A percentile compares a stretch with the other conserved stretches of the same genome.
phyloP scores from a whole-genome alignment of 345 rosid genomes.

The Bruguiera parviflora region DNA sequence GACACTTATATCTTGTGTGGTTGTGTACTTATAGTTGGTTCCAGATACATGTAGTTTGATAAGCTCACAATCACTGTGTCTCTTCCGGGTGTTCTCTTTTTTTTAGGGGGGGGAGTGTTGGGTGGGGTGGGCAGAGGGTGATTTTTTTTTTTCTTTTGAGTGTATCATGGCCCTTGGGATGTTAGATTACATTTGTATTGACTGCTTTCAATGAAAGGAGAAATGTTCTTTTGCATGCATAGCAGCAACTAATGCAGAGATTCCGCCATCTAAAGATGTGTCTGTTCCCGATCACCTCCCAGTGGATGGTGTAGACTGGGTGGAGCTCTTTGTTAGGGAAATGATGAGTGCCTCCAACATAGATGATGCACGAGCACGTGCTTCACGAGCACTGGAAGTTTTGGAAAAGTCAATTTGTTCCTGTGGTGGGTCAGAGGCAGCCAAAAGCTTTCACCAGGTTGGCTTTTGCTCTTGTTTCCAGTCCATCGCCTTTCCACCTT shows the following conservation, averaged over 20 bases:
- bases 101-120: accelerated
- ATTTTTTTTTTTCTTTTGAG: too few relatives aligned
- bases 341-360: slow-evolving; percentile 67
- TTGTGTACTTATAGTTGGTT: too few relatives aligned
- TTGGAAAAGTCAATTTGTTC: slow-evolving; percentile 71
- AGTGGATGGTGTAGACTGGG: slow-evolving; percentile 72
- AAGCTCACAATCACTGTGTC: too few relatives aligned
- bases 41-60: too few relatives aligned
- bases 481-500: neutral
- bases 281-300: slow-evolving; percentile 31
- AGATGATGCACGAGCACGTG: slow-evolving; percentile 79
- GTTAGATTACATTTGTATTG: neutral
- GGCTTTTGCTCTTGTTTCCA: neutral
- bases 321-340: slow-evolving; percentile 73
- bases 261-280: slow-evolving; percentile 28
- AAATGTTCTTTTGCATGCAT: slow-evolving; percentile 21
- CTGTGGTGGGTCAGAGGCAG: slow-evolving; percentile 52
- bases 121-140: too few relatives aligned
- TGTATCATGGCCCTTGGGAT: neutral
- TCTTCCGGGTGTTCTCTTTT: too few relatives aligned
- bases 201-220: slow-evolving; percentile 9
- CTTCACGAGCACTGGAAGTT: slow-evolving; percentile 68
- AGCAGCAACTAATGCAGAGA: slow-evolving; percentile 31
- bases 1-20: too few relatives aligned
- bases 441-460: slow-evolving; percentile 54